Base-by-base conservation (phyloP, 2,329 filamentous ascomycete genomes). In the Cordyceps pruinosa region DNA sequence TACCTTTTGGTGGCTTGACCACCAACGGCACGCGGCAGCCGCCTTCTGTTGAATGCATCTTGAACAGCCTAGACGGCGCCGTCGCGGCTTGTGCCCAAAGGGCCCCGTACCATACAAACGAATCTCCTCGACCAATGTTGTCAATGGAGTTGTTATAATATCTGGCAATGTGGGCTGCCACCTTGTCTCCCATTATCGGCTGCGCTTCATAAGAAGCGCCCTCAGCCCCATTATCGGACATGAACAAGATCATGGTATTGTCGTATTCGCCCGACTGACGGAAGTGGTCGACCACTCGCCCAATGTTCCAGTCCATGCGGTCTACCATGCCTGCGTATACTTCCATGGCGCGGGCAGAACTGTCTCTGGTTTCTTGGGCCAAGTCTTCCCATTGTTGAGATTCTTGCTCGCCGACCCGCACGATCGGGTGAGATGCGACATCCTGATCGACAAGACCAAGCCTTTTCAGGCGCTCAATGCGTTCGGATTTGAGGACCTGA, bases 281-380 rank as follows among this genome's bases (percentile, higher is more conserved):
- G 3, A 86, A 74, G 62, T 84, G 80, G 35, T 80, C 71, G 23
- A 84, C 69, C 2, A 86, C 77, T 57, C 79, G 80, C 37, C 83
- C 83, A 19, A 87, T 76, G 58, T 84, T 83, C 58, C 66, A 66
- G 62, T 87, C 84, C 54, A 86, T 85, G 52, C 73, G 74, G 57
- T 86, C 82, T 3, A 86, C 82, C 81, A 87, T 86, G 13, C 74
- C 84, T 0, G 84, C 83, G 58, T 80, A 87, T 4, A 80, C 77
- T 63, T 85, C 83, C 82, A 85, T 85, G 0, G 79, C 77, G 25
- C 71, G 75, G 62, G 67, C 75, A 9, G 79, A 81, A 57, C 76
- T 76, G 4, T 70, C 70, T 54, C 70, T 70, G 58, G 78, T 76
- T 28, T 78, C 75, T 1, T 73, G 68, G 2, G 69, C 71, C 65